These are phyloP conservation scores for Vigna hirtella DNA, from an alignment of 306 rosid species.

Conservation along the genomic window DNA sequence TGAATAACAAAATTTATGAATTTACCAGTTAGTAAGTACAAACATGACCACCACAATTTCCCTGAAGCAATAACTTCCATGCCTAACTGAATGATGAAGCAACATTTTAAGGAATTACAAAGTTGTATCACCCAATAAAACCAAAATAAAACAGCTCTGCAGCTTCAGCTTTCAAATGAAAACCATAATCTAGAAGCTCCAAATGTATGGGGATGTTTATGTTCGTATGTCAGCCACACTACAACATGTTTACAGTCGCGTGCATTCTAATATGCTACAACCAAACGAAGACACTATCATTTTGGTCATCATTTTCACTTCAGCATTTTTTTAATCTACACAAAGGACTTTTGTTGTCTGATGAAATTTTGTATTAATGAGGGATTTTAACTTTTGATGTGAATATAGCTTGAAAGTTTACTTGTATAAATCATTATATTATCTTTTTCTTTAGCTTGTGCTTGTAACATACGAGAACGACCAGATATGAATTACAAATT, in stretches of 20 bases:
- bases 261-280: neutral
- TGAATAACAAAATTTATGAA: neutral
- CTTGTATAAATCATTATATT: neutral
- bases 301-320: neutral
- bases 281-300: neutral
- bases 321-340: neutral
- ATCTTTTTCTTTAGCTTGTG: neutral
- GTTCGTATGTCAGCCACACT: neutral
- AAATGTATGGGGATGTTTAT: constrained; percentile 1
- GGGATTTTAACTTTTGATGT: neutral
- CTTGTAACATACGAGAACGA: neutral
- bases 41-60: neutral
- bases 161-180: neutral
- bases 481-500: neutral
- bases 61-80: constrained; percentile 9
- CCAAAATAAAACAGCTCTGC: constrained; percentile 35
- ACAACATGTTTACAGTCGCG: neutral
- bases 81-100: neutral
- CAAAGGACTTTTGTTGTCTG: neutral
- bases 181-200: constrained; percentile 17
- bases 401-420: constrained; percentile 1
- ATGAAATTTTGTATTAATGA: neutral
- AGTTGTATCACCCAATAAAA: neutral
- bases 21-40: neutral
- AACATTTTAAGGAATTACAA: neutral